Percentiles rank a stretch among this genome's conserved stretches.
Evolutionary conservation across 495 filamentous ascomycete species (phyloP).

Genomic region (Lepidopterella palustris): DNA sequence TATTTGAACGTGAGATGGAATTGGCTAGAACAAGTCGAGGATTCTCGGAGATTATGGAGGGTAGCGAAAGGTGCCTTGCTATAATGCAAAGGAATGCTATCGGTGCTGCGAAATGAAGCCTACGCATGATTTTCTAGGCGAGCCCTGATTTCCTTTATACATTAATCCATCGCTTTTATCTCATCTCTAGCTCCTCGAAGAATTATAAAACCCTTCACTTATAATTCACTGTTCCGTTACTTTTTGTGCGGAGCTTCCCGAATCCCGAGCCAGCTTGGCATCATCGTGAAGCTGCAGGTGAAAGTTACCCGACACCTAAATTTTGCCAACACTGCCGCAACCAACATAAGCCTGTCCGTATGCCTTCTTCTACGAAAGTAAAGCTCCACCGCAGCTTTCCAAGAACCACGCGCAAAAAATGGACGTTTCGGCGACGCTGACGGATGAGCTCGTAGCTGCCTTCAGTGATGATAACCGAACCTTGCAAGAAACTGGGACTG

Average conservation of each 20-base stretch:
- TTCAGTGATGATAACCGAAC: conserved; percentile 9
- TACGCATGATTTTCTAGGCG: no score
- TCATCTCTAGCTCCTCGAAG: no score
- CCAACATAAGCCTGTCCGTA: neutral
- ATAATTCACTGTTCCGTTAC: neutral
- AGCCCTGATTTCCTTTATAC: no score
- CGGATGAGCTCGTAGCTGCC: conserved; percentile 4
- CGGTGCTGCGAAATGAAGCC: no score
- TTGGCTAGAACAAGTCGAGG: no score
- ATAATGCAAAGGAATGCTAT: no score
- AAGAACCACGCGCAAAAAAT: conserved; percentile 6
- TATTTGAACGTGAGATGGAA: no score
- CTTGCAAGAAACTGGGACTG: conserved; percentile 1
- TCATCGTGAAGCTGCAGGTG: neutral
- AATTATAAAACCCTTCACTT: neutral
- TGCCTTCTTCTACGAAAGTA: neutral
- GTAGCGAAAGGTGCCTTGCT: no score
- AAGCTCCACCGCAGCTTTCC: neutral
- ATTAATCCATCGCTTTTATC: no score
- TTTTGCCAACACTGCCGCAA: neutral
- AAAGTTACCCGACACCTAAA: neutral
- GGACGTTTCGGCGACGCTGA: conserved; percentile 15
- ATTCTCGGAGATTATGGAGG: no score
- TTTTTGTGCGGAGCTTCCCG: neutral
- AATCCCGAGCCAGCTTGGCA: neutral